Conservation (phyloP, 306 rosid species). For the Malus fusca region DNA sequence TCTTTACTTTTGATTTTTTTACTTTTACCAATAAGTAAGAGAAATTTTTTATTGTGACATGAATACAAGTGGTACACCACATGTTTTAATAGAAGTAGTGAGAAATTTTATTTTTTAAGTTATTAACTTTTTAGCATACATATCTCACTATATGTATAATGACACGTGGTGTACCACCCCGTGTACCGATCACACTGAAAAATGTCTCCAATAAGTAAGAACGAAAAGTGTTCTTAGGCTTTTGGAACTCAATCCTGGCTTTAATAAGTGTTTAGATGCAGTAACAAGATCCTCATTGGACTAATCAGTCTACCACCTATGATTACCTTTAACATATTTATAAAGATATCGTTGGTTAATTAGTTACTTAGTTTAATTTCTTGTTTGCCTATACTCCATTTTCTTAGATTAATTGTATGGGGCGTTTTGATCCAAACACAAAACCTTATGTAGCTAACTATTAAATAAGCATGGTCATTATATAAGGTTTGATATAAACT, state of each 20-base stretch:
- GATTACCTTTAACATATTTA: slow-evolving; percentile 17
- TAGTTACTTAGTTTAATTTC: not conserved
- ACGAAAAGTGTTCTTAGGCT: slow-evolving; percentile 22
- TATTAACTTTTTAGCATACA: no score
- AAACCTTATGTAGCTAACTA: not conserved
- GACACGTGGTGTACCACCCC: no score
- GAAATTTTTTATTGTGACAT: no score
- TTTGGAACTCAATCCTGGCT: slow-evolving; percentile 30
- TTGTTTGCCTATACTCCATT: not conserved
- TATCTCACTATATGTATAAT: no score
- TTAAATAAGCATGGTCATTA: not conserved
- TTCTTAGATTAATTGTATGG: not conserved
- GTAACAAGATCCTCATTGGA: slow-evolving; percentile 26
- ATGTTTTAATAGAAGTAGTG: no score
- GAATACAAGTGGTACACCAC: no score
- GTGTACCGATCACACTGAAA: no score
- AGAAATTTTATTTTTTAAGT: no score
- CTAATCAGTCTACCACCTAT: slow-evolving; percentile 4
- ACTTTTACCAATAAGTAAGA: slow-evolving; percentile 15
- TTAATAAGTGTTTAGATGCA: not conserved
- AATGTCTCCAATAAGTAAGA: slow-evolving; percentile 4
- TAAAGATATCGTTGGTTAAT: not conserved
- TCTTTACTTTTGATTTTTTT: not conserved
- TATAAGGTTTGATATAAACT: not conserved
- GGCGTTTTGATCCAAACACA: not conserved